Conservation (phyloP, 306 rosid species). For the Prunus mume region DNA sequence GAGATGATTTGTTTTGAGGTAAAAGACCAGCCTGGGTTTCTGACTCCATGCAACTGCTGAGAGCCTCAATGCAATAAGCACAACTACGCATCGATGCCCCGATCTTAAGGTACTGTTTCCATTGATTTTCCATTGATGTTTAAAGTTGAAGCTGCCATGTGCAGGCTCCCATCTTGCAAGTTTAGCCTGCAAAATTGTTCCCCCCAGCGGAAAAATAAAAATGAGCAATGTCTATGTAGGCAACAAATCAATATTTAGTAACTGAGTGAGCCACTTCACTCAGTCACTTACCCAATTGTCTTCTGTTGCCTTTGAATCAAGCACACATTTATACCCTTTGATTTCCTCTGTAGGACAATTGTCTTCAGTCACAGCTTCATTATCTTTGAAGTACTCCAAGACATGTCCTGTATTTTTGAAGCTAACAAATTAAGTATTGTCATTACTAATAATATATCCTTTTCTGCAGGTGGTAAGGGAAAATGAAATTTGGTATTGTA, state of each 20-base stretch:
- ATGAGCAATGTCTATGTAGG: neutral
- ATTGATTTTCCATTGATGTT: constrained; percentile 93
- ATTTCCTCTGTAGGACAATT: constrained; percentile 24
- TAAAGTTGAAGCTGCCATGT: constrained; percentile 64
- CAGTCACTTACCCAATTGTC: constrained; percentile 47
- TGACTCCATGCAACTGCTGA: constrained; percentile 52
- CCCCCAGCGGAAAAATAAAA: neutral
- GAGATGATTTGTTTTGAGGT: neutral
- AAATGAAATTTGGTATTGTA: neutral
- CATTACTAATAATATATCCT: too few relatives aligned
- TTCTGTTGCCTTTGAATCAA: constrained; percentile 58
- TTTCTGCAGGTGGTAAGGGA: neutral
- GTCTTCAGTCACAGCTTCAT: constrained; percentile 12
- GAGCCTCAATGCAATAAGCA: constrained; percentile 76
- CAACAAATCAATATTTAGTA: neutral
- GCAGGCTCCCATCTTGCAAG: constrained; percentile 88
- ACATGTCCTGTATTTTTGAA: constrained; percentile 39
- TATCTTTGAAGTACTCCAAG: constrained; percentile 29
- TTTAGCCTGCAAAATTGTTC: constrained; percentile 48
- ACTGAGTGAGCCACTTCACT: neutral
- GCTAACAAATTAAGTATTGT: neutral
- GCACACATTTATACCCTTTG: constrained; percentile 57
- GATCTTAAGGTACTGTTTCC: constrained; percentile 66
- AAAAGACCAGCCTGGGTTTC: constrained; percentile 42
- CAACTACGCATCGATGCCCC: constrained; percentile 64